These are phyloP conservation scores for Orbilia oligospora DNA, from an alignment of 2,329 filamentous ascomycete species.

Conservation along the genomic window DNA sequence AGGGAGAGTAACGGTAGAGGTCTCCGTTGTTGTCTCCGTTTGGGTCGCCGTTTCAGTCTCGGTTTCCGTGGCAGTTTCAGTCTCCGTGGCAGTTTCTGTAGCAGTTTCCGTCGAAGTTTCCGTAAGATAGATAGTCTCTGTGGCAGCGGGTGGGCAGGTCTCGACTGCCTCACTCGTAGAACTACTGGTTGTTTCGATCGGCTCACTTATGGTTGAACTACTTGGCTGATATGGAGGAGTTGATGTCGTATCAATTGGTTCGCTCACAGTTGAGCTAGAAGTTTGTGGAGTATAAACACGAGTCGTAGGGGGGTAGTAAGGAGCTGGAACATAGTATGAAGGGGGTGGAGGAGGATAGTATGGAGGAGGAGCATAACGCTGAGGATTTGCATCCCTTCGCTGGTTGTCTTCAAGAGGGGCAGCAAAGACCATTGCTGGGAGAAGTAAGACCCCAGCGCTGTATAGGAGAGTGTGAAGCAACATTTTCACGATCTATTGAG, in stretches of 20 bases:
- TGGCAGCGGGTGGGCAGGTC: slow-evolving; percentile 34
- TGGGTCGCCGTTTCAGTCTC: slow-evolving; percentile 10
- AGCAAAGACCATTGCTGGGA: slow-evolving; percentile 27
- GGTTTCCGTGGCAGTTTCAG: slow-evolving; percentile 17
- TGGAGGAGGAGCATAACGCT: slow-evolving; percentile 39
- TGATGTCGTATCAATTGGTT: slow-evolving; percentile 35
- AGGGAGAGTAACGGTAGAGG: slow-evolving; percentile 22
- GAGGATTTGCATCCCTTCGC: slow-evolving; percentile 51
- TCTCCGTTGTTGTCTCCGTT: not conserved
- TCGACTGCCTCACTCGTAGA: slow-evolving; percentile 24
- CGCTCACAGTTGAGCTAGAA: slow-evolving; percentile 34
- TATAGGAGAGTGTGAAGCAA: slow-evolving; percentile 19
- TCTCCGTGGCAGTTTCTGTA: not conserved
- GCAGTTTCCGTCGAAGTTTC: slow-evolving; percentile 10
- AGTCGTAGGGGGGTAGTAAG: slow-evolving; percentile 30
- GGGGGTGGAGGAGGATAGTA: slow-evolving; percentile 45
- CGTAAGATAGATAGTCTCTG: slow-evolving; percentile 11
- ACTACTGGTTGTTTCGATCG: slow-evolving; percentile 20
- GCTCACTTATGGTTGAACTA: slow-evolving; percentile 36
- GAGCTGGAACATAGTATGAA: slow-evolving; percentile 46
- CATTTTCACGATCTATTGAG: slow-evolving; percentile 26
- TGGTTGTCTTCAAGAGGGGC: slow-evolving; percentile 36
- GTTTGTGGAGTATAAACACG: slow-evolving; percentile 23
- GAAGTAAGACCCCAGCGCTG: slow-evolving; percentile 13
- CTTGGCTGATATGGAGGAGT: slow-evolving; percentile 24